Conservation (phyloP, 805 yeast species). For the Kazachstania viticola region DNA sequence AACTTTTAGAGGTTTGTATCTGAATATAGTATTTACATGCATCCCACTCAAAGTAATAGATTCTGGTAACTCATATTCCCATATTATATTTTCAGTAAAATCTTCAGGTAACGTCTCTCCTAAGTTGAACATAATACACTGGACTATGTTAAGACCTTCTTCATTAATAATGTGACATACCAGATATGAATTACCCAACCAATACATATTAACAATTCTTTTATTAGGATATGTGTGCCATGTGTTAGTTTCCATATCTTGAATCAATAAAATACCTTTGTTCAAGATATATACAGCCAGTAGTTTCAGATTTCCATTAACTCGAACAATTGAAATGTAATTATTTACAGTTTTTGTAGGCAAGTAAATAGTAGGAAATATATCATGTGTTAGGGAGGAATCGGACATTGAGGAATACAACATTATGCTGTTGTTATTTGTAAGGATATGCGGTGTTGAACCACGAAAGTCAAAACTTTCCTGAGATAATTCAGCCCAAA, state of each 20-base stretch:
- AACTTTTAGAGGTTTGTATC: conserved; percentile 13
- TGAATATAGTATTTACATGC: conserved; percentile 16
- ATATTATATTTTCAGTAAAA: conserved; percentile 12
- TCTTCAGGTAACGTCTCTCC: conserved; percentile 7
- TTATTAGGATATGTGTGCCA: conserved; percentile 22
- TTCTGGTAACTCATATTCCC: conserved; percentile 20
- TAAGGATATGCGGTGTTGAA: conserved; percentile 13
- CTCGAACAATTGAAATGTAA: conserved; percentile 12
- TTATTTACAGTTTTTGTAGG: conserved; percentile 26
- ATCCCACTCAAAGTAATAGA: conserved; percentile 5
- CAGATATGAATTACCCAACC: conserved; percentile 24
- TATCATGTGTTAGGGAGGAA: conserved; percentile 10
- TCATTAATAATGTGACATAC: conserved; percentile 17
- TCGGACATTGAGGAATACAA: conserved; percentile 20
- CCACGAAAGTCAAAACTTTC: conserved; percentile 15
- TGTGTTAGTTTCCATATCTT: conserved; percentile 16
- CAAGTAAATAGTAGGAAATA: conserved; percentile 16
- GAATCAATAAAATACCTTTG: conserved; percentile 22
- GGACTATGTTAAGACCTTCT: conserved; percentile 10
- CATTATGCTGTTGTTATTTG: conserved; percentile 20
- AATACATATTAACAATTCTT: conserved; percentile 18
- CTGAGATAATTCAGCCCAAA: conserved; percentile 18
- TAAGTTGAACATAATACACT: conserved; percentile 19
- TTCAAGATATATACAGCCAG: conserved; percentile 22
- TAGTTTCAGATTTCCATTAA: conserved; percentile 16